Conservation (phyloP, 305 asterid species). For the Fraxinus xanthoxyloides region DNA sequence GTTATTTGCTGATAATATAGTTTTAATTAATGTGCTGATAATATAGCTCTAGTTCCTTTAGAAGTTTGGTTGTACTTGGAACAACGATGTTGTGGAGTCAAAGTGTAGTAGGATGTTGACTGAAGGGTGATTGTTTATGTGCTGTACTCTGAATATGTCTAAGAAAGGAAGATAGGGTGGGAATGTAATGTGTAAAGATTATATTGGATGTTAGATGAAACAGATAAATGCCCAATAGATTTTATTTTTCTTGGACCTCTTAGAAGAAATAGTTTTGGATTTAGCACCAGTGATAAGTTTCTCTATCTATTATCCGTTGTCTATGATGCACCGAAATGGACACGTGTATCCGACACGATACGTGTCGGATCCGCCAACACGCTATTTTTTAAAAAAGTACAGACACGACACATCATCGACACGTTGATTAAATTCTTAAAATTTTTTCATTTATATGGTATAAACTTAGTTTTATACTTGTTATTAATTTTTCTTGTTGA, state of each 20-base stretch:
- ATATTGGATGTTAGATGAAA: not conserved
- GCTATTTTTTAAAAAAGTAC: too few relatives aligned
- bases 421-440: too few relatives aligned
- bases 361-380: too few relatives aligned
- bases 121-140: not conserved
- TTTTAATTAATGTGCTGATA: not conserved
- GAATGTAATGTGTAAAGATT: not conserved
- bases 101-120: not conserved
- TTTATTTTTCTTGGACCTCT: not conserved
- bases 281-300: not conserved
- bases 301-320: not conserved
- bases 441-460: too few relatives aligned
- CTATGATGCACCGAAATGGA: too few relatives aligned
- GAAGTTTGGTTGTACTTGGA: not conserved
- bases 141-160: not conserved
- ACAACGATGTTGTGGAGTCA: not conserved
- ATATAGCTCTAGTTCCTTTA: not conserved
- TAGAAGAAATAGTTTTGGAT: not conserved
- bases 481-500: too few relatives aligned
- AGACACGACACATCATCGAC: too few relatives aligned
- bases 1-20: not conserved
- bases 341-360: too few relatives aligned
- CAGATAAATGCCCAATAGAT: not conserved
- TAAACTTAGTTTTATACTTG: too few relatives aligned
- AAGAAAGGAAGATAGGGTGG: not conserved